phyloP scores from a whole-genome alignment of 2,329 filamentous ascomycete genomes.

The Stagonosporopsis tanaceti region DNA sequence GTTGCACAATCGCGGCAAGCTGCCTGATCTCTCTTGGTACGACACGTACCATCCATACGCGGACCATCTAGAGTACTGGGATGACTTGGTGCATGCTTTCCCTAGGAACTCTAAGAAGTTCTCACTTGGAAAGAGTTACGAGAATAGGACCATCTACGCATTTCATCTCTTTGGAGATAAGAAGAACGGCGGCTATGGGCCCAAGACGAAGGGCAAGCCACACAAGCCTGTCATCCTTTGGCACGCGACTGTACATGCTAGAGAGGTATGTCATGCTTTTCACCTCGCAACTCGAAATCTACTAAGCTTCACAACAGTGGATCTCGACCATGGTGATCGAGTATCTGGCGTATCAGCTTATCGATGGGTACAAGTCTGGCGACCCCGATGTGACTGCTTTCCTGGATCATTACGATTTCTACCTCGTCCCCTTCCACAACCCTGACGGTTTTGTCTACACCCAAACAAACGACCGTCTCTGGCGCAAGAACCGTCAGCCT shows the following conservation, averaged over 20 bases:
- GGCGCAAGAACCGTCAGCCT: conserved; percentile 48
- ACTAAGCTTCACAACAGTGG: conserved; percentile 14
- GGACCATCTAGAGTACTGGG: conserved; percentile 42
- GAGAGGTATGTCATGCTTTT: conserved; percentile 41
- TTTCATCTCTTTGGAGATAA: conserved; percentile 39
- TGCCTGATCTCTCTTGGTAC: conserved; percentile 51
- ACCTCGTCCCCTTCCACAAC: conserved; percentile 44
- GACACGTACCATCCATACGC: conserved; percentile 43
- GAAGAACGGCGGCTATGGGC: conserved; percentile 22
- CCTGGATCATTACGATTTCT: conserved; percentile 44
- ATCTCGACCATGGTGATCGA: conserved; percentile 36
- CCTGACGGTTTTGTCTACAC: conserved; percentile 46
- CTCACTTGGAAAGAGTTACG: conserved; percentile 37
- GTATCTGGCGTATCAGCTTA: conserved; percentile 41
- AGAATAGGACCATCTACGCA: conserved; percentile 42
- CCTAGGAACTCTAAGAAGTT: conserved; percentile 41
- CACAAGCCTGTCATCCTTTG: conserved; percentile 44
- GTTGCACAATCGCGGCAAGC: conserved; percentile 42
- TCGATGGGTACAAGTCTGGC: conserved; percentile 39
- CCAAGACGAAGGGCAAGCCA: conserved; percentile 7
- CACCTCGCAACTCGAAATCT: no score
- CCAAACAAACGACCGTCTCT: conserved; percentile 46
- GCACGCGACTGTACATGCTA: conserved; percentile 46
- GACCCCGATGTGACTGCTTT: conserved; percentile 39
- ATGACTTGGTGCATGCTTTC: conserved; percentile 38